A percentile compares a stretch with the other conserved stretches of the same genome.
These are phyloP conservation scores for Vigna trinervia DNA, from an alignment of 306 rosid genomes.

Conservation along the genomic window DNA sequence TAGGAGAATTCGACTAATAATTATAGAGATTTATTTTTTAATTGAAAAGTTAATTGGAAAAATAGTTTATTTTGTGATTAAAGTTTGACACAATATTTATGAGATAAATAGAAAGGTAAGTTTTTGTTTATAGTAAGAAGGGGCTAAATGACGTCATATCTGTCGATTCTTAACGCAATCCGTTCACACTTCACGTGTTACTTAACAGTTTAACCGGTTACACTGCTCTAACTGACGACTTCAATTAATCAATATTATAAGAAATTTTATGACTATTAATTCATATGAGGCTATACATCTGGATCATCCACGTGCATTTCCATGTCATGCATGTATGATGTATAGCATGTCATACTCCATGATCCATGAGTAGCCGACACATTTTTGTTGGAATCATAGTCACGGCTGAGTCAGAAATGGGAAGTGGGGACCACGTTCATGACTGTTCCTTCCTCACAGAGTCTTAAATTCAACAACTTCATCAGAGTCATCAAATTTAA, in stretches of 20 bases:
- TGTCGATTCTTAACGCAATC: background rate
- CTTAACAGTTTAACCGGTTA: conserved; percentile 9
- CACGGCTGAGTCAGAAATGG: conserved; percentile 62
- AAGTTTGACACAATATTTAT: background rate
- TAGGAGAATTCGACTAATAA: no score
- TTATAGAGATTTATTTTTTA: no score
- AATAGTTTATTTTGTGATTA: no score
- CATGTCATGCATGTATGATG: conserved; percentile 35
- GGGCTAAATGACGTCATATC: background rate
- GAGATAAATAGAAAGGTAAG: background rate
- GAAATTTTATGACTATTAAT: background rate
- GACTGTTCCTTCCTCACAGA: conserved; percentile 42
- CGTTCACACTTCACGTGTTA: conserved; percentile 11
- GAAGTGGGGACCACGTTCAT: conserved; percentile 50
- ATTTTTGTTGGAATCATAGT: conserved; percentile 43
- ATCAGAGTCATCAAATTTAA: background rate
- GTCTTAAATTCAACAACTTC: background rate
- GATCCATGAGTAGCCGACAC: conserved; percentile 26
- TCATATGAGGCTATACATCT: background rate
- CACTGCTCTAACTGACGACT: background rate
- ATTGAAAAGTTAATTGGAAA: no score
- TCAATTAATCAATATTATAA: background rate
- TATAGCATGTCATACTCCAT: conserved; percentile 15
- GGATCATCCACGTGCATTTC: background rate
- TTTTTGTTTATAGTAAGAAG: background rate